Conservation (phyloP, 768 basidiomycete species). For the Pisolithus microcarpus region DNA sequence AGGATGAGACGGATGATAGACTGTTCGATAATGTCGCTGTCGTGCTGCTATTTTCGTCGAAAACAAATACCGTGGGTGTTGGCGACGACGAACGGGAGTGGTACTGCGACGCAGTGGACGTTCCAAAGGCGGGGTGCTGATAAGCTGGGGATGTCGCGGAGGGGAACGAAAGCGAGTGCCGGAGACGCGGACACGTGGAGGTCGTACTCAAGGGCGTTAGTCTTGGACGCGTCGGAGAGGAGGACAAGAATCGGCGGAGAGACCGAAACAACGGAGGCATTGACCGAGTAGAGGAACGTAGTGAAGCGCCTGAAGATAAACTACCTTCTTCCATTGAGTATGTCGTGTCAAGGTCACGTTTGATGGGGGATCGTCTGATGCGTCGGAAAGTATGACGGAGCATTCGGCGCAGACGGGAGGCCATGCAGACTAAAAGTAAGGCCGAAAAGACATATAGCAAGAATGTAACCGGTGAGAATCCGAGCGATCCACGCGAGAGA, state of each 20-base stretch:
- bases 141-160: slow-evolving; percentile 11
- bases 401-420: slow-evolving; percentile 53
- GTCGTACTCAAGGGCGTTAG: slow-evolving; percentile 14
- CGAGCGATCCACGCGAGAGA: slow-evolving; percentile 56
- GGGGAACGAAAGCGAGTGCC: background rate
- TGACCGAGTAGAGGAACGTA: slow-evolving; percentile 13
- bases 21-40: slow-evolving; percentile 22
- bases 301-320: slow-evolving; percentile 8
- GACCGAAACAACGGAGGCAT: slow-evolving; percentile 20
- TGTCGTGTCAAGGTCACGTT: slow-evolving; percentile 18
- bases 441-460: slow-evolving; percentile 46
- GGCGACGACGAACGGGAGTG: slow-evolving; percentile 28
- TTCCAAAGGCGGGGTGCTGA: slow-evolving; percentile 13
- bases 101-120: slow-evolving; percentile 28
- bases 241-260: slow-evolving; percentile 21
- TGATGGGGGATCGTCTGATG: slow-evolving; percentile 38
- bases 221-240: slow-evolving; percentile 17
- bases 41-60: slow-evolving; percentile 2
- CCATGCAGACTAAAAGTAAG: slow-evolving; percentile 35
- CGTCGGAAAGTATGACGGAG: slow-evolving; percentile 39
- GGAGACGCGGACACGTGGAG: background rate
- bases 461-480: slow-evolving; percentile 64
- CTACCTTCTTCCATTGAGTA: slow-evolving; percentile 46
- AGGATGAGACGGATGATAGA: slow-evolving; percentile 31
- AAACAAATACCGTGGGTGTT: background rate